phyloP scores from a whole-genome alignment of 345 rosid genomes.

The Psidium guajava region DNA sequence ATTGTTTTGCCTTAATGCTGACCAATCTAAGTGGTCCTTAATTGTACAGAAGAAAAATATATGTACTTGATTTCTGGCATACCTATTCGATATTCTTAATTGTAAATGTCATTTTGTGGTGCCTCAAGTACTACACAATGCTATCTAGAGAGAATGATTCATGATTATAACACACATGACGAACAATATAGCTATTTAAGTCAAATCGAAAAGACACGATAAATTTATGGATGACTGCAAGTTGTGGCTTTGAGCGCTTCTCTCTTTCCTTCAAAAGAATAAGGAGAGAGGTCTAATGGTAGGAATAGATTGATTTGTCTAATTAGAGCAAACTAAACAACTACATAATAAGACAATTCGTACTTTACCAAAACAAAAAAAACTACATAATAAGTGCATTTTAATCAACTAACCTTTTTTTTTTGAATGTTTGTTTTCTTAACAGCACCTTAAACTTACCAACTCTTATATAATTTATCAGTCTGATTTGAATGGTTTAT shows the following conservation, averaged over 20 bases:
- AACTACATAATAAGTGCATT: not conserved
- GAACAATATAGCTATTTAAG: not conserved
- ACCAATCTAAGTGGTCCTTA: not conserved
- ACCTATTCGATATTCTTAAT: not conserved
- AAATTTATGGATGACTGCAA: not conserved
- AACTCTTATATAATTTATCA: not conserved
- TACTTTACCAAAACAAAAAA: no score
- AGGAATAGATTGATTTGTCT: not conserved
- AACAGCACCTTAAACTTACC: not conserved
- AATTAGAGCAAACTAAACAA: not conserved
- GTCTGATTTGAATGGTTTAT: not conserved
- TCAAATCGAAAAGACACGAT: not conserved
- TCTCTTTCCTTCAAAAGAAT: not conserved
- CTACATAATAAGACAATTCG: not conserved
- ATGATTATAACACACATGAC: not conserved
- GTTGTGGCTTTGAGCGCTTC: not conserved
- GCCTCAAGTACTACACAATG: not conserved
- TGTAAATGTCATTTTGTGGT: not conserved
- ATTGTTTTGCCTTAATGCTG: not conserved
- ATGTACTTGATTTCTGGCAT: not conserved
- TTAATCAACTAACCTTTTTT: not conserved
- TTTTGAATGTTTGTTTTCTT: not conserved
- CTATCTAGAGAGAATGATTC: not conserved
- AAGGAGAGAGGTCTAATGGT: not conserved
- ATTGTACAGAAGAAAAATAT: not conserved